phyloP scores from a whole-genome alignment of 495 filamentous ascomycete genomes.

The Podospora bellae-mahoneyi region DNA sequence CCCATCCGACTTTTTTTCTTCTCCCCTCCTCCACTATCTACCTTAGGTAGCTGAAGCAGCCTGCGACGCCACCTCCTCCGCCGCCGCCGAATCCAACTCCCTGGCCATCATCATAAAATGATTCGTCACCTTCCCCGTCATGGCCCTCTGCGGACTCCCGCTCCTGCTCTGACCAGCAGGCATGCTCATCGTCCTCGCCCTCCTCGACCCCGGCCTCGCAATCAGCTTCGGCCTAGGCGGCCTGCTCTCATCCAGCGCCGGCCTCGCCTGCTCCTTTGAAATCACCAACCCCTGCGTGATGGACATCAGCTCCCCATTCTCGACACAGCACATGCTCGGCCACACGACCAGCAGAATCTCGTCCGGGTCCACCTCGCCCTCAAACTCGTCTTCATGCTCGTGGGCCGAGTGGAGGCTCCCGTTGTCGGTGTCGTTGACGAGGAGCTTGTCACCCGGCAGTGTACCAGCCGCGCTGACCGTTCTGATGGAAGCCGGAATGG shows the following conservation, averaged over 20 bases:
- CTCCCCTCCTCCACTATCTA: neutral
- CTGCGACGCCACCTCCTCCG: neutral
- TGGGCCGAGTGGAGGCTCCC: neutral
- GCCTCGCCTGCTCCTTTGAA: conserved; percentile 38
- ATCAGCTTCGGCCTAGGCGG: conserved; percentile 19
- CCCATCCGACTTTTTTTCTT: neutral
- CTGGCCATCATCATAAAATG: neutral
- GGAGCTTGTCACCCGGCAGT: neutral
- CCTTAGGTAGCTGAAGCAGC: neutral
- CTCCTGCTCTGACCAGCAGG: conserved; percentile 23
- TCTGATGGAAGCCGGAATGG: neutral
- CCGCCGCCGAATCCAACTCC: neutral
- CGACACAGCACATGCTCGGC: conserved; percentile 40
- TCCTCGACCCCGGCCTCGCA: conserved; percentile 25
- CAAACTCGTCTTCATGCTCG: conserved; percentile 12
- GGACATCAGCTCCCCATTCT: conserved; percentile 35
- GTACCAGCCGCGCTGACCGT: neutral
- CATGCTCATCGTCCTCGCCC: conserved; percentile 34
- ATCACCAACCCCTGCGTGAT: conserved; percentile 39
- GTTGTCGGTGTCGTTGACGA: neutral
- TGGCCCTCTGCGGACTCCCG: neutral
- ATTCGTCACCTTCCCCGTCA: neutral
- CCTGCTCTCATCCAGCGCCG: conserved; percentile 34
- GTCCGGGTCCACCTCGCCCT: conserved; percentile 35
- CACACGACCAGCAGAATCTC: conserved; percentile 39